phyloP scores from a whole-genome alignment of 2,329 filamentous ascomycete genomes.

The Verticillium alfalfae region DNA sequence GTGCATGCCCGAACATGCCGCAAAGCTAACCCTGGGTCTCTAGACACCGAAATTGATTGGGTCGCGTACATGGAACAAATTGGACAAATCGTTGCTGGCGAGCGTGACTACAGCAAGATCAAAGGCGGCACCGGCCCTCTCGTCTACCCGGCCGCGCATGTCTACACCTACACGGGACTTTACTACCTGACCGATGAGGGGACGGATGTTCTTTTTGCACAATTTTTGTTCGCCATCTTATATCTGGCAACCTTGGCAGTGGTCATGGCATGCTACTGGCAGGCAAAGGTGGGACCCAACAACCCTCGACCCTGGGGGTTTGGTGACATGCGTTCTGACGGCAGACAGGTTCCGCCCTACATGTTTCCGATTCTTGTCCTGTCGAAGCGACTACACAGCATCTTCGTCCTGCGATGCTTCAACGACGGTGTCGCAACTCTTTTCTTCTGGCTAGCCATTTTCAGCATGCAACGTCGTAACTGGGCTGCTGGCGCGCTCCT shows the following conservation, averaged over 20 bases:
- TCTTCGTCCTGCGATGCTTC: slow-evolving; percentile 89
- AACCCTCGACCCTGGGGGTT: background rate
- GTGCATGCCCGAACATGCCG: background rate
- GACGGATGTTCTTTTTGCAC: slow-evolving; percentile 70
- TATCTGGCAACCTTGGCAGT: slow-evolving; percentile 72
- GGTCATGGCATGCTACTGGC: slow-evolving; percentile 77
- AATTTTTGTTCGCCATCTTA: slow-evolving; percentile 73
- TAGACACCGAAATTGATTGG: slow-evolving; percentile 98
- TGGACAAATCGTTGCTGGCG: slow-evolving; percentile 70
- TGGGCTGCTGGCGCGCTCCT: slow-evolving; percentile 70
- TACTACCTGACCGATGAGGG: slow-evolving; percentile 75
- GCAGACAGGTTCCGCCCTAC: slow-evolving; percentile 69
- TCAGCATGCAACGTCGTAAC: slow-evolving; percentile 64
- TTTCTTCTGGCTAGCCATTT: slow-evolving; percentile 79
- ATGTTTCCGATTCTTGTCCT: slow-evolving; percentile 79
- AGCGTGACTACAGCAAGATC: slow-evolving; percentile 83
- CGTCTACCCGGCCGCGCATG: slow-evolving; percentile 90
- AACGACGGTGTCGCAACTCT: slow-evolving; percentile 89
- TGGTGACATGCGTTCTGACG: slow-evolving; percentile 1
- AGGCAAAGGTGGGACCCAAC: slow-evolving; percentile 54
- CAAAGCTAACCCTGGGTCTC: slow-evolving; percentile 1
- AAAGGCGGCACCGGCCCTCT: slow-evolving; percentile 85
- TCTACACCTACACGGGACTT: slow-evolving; percentile 81
- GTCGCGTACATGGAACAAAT: slow-evolving; percentile 95
- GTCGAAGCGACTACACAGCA: slow-evolving; percentile 88